Base-by-base conservation (phyloP, 2,329 filamentous ascomycete species). In the Didymella pinodella region DNA sequence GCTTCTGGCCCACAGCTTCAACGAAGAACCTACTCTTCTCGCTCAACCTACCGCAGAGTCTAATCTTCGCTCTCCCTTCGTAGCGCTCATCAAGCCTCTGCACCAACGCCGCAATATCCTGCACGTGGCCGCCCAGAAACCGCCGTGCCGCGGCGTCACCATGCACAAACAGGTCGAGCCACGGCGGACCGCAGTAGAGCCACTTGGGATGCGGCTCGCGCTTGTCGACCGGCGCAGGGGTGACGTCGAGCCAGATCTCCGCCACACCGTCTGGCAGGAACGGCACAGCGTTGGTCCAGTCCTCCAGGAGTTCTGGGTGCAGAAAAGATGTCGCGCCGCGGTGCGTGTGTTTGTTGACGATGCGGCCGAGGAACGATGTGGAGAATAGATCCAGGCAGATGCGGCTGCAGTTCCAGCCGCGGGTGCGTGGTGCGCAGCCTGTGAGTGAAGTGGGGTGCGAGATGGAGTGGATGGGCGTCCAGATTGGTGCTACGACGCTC, bases 361-460 rank as follows among this genome's bases (percentile, higher is more conserved):
- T 50, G 20, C 53, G 46, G 25, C 41, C 47, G 16, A 38, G 28
- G 2, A 25, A 34, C 7, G 46, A 45, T 5, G 16, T 28, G 14
- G 16, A 44, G 48, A 57, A 57, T 11, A 57, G 34, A 18, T 51
- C 54, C 4, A 57, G 34, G 26, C 54, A 57, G 22, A 57, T 47
- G 18, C 32, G 41, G 31, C 20, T 36, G 16, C 16, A 38, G 14
- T 46, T 46, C 40, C 22, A 47, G 50, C n/a, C 32, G n/a, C 29
- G 50, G 31, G 50, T 46, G 41, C 16, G 43, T 22, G 50, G 50
- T 10, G 11, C 4, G 50, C 28, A n/a, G 41, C n/a, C n/a, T 10
- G 50, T 36, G 41, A 53, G 41, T 3, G 31, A 26, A 18, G 32
- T 18, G 7, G 51, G 51, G 26, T 18, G 28, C 6, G 43, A 54